Base-by-base conservation (phyloP, 768 basidiomycete genomes). In the Boletellus sp. region DNA sequence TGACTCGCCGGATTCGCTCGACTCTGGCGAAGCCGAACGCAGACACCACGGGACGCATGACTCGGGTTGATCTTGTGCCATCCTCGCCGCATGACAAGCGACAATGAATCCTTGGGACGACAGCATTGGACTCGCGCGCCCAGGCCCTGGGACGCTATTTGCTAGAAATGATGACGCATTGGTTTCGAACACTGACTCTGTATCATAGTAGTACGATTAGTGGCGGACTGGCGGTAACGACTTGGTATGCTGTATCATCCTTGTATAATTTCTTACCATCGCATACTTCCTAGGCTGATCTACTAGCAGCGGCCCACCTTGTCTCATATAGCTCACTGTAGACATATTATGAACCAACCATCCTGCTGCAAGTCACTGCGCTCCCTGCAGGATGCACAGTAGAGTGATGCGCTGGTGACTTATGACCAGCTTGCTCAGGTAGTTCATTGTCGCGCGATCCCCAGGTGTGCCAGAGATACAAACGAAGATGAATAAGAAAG, bases 1-100 rank as follows among this genome's bases (percentile, higher is more conserved):
- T n/a, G 63, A 65, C 13, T 63, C 62, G 3, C 62, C 62, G 28
- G 57, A 60, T 6, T 20, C 44, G 53, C 52, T 63, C 13, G 24
- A 36, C 38, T 17, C 42, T 10, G 28, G 35, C 6, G 53, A 46
- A 15, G 37, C 34, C 15, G 13, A 44, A 34, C 42, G 16, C 19
- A 9, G 13, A 19, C 33, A n/a, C 22, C 15, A 34, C 22, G 42
- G 26, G 28, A 31, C 28, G 3, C 42, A 19, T 23, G 47, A 38
- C 34, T 15, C 34, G 31, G 26, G 17, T 16, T n/a, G 41, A 38
- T 22, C 4, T 15, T 26, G 8, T 4, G 3, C n/a, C 22, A 15
- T n/a, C 46, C 6, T 35, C 40, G 38, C 42, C 44, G 44, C 15
- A 19, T 17, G 28, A 24, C 46, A n/a, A 43, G 31, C 16, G 42